Percentiles rank a stretch among this genome's conserved stretches.
Evolutionary conservation across 208 protist species (phyloP).

Genomic region (Acanthamoeba lenticulata): DNA sequence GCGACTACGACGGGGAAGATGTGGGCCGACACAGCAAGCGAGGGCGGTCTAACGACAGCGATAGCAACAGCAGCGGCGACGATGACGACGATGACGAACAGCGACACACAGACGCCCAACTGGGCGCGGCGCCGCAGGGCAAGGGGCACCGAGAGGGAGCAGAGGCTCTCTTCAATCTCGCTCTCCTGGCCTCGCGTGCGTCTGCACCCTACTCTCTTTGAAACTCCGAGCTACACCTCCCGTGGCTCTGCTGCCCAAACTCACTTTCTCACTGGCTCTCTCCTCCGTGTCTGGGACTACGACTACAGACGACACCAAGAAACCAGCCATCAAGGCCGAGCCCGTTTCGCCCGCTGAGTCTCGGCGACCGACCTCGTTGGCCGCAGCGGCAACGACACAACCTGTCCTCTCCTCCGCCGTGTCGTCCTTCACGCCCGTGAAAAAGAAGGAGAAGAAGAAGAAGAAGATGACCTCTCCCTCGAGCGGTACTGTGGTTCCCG

Average conservation of each 20-base stretch:
- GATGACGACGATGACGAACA: background rate
- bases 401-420: background rate
- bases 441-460: background rate
- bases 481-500: too few species aligned
- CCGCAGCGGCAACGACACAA: background rate
- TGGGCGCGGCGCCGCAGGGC: background rate
- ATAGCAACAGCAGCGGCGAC: too few species aligned
- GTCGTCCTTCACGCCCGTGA: background rate
- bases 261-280: background rate
- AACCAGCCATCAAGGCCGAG: background rate
- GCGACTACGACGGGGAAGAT: too few species aligned
- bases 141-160: constrained; percentile 12
- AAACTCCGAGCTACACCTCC: background rate
- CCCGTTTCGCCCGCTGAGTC: too few species aligned
- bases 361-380: too few species aligned
- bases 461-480: too few species aligned
- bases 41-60: background rate
- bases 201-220: background rate
- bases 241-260: background rate
- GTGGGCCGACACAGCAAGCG: too few species aligned
- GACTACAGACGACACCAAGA: background rate
- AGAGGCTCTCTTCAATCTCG: constrained; percentile 48
- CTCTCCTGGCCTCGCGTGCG: background rate
- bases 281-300: background rate
- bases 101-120: background rate